Percentiles rank a stretch among this genome's conserved stretches.
phyloP scores from a whole-genome alignment of 2,329 filamentous ascomycete genomes.

The Ophiostoma australiae region DNA sequence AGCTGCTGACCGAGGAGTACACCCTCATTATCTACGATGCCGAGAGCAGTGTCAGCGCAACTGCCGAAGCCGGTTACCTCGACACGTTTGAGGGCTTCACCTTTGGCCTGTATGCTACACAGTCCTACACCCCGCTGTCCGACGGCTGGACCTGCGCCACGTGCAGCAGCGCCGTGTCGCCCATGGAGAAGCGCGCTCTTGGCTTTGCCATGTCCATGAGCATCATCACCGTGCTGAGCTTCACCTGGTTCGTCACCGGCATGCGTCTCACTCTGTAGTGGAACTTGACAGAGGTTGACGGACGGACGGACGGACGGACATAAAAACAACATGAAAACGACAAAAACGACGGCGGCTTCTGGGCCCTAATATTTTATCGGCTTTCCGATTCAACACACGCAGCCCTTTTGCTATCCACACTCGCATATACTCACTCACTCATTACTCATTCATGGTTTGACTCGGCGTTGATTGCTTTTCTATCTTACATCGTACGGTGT shows the following conservation, averaged over 20 bases:
- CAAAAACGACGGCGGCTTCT: background rate
- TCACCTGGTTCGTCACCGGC: slow-evolving; percentile 60
- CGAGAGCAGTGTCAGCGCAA: slow-evolving; percentile 46
- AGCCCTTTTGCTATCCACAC: background rate
- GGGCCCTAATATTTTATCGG: slow-evolving; percentile 16
- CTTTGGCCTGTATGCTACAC: slow-evolving; percentile 55
- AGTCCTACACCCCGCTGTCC: slow-evolving; percentile 47
- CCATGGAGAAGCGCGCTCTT: slow-evolving; percentile 45
- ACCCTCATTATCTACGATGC: slow-evolving; percentile 60
- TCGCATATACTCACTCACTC: slow-evolving; percentile 2
- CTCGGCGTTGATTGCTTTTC: slow-evolving; percentile 16
- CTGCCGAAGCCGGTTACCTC: slow-evolving; percentile 53
- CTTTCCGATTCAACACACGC: background rate
- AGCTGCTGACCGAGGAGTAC: slow-evolving; percentile 52
- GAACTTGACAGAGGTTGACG: background rate
- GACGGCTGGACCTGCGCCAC: slow-evolving; percentile 53
- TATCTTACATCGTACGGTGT: slow-evolving; percentile 20
- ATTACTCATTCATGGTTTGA: slow-evolving; percentile 1
- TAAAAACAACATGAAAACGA: background rate
- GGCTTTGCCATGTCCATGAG: slow-evolving; percentile 52
- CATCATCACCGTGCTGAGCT: slow-evolving; percentile 53
- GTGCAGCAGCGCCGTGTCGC: slow-evolving; percentile 50
- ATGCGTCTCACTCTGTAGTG: slow-evolving; percentile 33
- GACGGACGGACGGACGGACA: background rate
- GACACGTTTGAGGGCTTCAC: slow-evolving; percentile 43